Conservation (phyloP, 1,284 basidiomycete species). For the Ceratobasidium sp. region DNA sequence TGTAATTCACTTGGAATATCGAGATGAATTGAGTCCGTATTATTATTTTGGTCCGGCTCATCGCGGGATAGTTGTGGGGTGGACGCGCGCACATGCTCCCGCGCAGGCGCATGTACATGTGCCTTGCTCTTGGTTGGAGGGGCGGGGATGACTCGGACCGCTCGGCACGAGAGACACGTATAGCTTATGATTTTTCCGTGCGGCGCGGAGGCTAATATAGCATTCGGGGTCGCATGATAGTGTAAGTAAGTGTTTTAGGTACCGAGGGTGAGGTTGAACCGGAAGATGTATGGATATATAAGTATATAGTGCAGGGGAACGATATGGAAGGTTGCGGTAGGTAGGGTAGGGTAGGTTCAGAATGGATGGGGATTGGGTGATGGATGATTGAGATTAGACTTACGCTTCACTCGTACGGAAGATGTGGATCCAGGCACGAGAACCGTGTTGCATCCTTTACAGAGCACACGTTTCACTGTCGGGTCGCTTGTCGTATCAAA, state of each 20-base stretch:
- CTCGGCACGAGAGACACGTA: conserved; percentile 40
- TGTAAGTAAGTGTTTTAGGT: too few relatives aligned
- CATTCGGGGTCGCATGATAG: too few relatives aligned
- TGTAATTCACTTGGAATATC: too few relatives aligned
- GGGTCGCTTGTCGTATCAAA: conserved; percentile 72
- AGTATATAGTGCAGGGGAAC: too few relatives aligned
- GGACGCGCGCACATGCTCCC: neutral
- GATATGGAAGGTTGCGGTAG: too few relatives aligned
- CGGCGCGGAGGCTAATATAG: conserved; percentile 34
- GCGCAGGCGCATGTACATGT: neutral
- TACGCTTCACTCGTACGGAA: conserved; percentile 74
- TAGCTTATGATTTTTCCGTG: conserved; percentile 45
- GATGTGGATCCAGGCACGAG: conserved; percentile 77
- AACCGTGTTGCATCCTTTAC: conserved; percentile 73
- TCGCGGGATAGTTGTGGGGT: neutral
- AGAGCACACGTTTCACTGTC: conserved; percentile 79
- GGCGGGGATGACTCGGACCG: conserved; percentile 29
- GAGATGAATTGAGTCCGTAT: too few relatives aligned
- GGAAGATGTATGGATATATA: too few relatives aligned
- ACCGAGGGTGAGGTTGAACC: too few relatives aligned
- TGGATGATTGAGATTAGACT: conserved; percentile 52
- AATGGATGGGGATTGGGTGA: too few relatives aligned
- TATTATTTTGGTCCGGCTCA: neutral
- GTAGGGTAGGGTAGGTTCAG: too few relatives aligned
- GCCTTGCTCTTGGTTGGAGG: conserved; percentile 12